Evolutionary conservation across 345 rosid species (phyloP), one percentile per base, ranked within the genome.

Genomic region (Salix suchowensis): DNA sequence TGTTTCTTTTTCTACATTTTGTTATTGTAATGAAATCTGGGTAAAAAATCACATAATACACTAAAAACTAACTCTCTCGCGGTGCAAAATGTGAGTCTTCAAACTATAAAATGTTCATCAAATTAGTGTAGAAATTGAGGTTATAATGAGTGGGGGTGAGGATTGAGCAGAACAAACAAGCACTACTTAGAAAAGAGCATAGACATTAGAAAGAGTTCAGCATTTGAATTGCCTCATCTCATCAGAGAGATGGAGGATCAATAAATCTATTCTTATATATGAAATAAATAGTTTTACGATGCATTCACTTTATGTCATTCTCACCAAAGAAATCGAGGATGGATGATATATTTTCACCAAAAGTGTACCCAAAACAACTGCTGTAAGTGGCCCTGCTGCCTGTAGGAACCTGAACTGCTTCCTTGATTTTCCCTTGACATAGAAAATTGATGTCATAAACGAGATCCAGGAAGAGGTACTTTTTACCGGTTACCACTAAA

Each of bases 301-400:
- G 46, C 46, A 2, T 11, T 11, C 46, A 42, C 34, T 23, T 39
- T 40, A 72, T 42, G 46, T 42, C 46, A 42, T 42, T 40, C 46
- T 42, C 46, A 42, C 46, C 46, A 42, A 42, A 11, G 46, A 42
- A 42, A 42, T 42, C 46, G 46, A 42, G 46, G 46, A 11, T 42
- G 14, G 46, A 42, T 42, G 46, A 42, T 14, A 65, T 5, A 65
- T 61, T 90, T 94, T 94, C 76, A 85, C 98, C 83, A 93, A 70
- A 79, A 91, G 83, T 75, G 97, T 94, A 77, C 98, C 97, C 65
- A 90, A 77, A 80, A 96, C 87, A 21, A 96, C 95, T 32, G 88
- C 99, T 65, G 99, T 94, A 70, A 96, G 88, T 65, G 99, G 99
- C 9, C 97, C 99, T 55, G 94, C 94, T 55, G 97, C 97, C 82